Percentiles rank a stretch among this genome's conserved stretches.
phyloP scores from a whole-genome alignment of 2,329 filamentous ascomycete species.

The Lasiodiplodia hormozganensis region DNA sequence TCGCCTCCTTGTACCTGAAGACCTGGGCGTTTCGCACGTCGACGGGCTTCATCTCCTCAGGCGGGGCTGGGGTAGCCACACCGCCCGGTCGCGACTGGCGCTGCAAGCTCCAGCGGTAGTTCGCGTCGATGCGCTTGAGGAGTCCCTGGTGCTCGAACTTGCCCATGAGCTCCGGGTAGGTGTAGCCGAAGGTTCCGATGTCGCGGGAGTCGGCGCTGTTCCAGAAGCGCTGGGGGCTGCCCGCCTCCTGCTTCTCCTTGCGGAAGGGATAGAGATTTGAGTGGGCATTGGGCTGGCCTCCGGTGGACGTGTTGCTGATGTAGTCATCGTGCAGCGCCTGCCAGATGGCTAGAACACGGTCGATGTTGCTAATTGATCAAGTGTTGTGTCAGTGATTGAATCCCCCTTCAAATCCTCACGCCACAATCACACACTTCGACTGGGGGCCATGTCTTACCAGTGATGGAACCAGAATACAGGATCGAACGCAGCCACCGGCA shows the following conservation, averaged over 20 bases:
- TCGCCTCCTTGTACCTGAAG: background rate
- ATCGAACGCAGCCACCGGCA: background rate
- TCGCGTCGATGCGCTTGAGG: background rate
- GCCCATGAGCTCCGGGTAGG: background rate
- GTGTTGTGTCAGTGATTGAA: no score
- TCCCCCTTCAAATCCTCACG: no score
- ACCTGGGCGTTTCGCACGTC: background rate
- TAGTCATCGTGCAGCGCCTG: background rate
- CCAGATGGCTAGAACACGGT: background rate
- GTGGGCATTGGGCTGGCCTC: background rate
- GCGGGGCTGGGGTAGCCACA: background rate
- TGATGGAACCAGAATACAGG: background rate
- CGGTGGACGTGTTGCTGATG: background rate
- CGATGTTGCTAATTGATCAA: background rate
- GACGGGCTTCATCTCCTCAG: background rate
- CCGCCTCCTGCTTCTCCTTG: background rate
- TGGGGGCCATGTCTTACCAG: background rate
- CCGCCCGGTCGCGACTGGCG: background rate
- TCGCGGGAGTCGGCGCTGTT: background rate
- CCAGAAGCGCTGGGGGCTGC: background rate
- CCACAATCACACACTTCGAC: no score
- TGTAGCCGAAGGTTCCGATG: background rate
- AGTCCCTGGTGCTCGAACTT: background rate
- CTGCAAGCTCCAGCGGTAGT: background rate
- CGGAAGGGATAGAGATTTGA: background rate